Evolutionary conservation across 176 grass and related monocot genomes (phyloP), one percentile per base, ranked within the genome.

Genomic region (Secale cereale): DNA sequence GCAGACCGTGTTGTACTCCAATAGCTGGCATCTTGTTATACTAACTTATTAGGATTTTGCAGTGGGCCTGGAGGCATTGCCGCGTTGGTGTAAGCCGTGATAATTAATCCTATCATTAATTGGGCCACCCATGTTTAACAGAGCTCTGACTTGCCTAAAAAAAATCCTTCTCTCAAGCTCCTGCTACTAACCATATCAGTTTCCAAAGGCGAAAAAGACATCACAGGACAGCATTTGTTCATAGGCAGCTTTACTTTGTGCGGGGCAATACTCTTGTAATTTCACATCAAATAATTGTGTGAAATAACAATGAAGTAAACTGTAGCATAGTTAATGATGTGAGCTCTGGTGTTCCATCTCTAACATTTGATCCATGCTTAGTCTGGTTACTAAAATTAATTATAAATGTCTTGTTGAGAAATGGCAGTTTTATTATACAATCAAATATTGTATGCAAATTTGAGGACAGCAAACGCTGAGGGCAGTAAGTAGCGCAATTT

Each of bases 1-100:
- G 29, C 20, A 60, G 69, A 17, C 81, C 2, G 10, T 10, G 27
- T 76, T 65, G 31, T 26, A 74, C 20, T 45, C 59, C 22, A 84
- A 65, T 46, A 45, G 17, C 60, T 84, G 71, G 29, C 59, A 65
- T 16, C 82, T 76, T 69, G 14, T 36, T 84, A 22, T 64, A n/a
- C 71, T 76, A 77, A 35, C 59, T 37, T 64, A 22, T 26, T 28
- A 75, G 27, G 56, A 75, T 41, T 75, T 23, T 28, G 26, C 74
- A 14, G 67, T 35, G 29, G 56, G 54, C 10, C 54, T 19, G 73
- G 81, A 22, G 56, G 36, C n/a, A n/a, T n/a, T n/a, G n/a, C n/a
- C n/a, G n/a, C 6, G 10, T 39, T 32, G 73, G 36, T 74, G 25
- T 36, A 62, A 56, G 52, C 36, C n/a, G 3, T 26, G n/a, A 74